Evolutionary conservation across 345 rosid genomes (phyloP).

Genomic region (Anacardium occidentale): DNA sequence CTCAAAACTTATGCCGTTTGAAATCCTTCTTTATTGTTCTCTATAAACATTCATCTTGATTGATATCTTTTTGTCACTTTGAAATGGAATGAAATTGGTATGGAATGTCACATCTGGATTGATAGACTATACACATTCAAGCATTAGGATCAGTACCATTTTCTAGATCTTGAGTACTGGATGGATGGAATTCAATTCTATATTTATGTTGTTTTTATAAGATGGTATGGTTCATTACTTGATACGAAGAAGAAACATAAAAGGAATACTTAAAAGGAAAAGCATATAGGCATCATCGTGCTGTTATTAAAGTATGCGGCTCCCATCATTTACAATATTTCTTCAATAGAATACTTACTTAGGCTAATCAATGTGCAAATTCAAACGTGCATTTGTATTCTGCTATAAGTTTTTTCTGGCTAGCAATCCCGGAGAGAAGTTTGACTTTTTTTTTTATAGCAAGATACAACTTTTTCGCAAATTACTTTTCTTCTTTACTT

Average conservation of each 20-base stretch:
- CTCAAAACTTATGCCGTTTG: no score
- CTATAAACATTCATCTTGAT: no score
- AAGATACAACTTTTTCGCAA: slow-evolving; percentile 6
- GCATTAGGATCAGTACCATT: slow-evolving; percentile 24
- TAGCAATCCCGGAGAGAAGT: slow-evolving; percentile 1
- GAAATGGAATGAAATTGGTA: slow-evolving; percentile 35
- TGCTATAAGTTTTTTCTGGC: slow-evolving; percentile 27
- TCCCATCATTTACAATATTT: slow-evolving; percentile 15
- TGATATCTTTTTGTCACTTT: slow-evolving; percentile 24
- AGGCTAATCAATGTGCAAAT: slow-evolving; percentile 37
- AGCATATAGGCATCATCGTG: slow-evolving; percentile 41
- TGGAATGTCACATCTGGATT: no score
- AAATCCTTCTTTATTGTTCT: no score
- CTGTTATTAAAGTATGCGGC: slow-evolving; percentile 26
- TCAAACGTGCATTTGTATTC: slow-evolving; percentile 26
- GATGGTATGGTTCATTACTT: background rate
- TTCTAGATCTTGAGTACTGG: slow-evolving; percentile 10
- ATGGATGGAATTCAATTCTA: slow-evolving; percentile 27
- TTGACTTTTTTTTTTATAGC: slow-evolving; percentile 5
- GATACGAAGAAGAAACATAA: slow-evolving; percentile 17
- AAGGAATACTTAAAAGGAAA: slow-evolving; percentile 41
- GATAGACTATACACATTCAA: slow-evolving; percentile 28
- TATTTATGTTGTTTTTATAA: background rate
- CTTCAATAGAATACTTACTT: slow-evolving; percentile 28
- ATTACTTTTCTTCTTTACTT: slow-evolving; percentile 8